These are phyloP conservation scores for Carpinus viminea DNA, from an alignment of 306 rosid genomes.

Conservation along the genomic window DNA sequence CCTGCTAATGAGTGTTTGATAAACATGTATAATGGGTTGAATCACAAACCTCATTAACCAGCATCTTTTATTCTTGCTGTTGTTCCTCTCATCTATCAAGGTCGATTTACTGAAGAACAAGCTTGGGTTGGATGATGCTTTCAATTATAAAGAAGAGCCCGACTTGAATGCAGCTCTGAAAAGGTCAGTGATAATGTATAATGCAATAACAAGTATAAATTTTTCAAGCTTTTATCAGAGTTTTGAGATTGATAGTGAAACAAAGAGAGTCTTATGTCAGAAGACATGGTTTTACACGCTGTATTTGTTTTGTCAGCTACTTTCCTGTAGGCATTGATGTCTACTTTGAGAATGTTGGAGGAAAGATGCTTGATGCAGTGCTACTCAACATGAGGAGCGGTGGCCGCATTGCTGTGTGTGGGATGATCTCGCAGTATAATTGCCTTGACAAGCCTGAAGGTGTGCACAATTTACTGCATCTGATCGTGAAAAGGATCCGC, in stretches of 20 bases:
- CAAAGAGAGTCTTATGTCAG: no score
- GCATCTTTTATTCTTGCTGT: background rate
- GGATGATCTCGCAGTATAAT: constrained; percentile 47
- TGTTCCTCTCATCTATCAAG: background rate
- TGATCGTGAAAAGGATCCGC: constrained; percentile 3
- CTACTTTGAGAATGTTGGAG: constrained; percentile 37
- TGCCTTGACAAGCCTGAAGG: constrained; percentile 30
- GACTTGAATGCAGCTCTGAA: constrained; percentile 36
- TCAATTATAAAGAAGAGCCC: constrained; percentile 40
- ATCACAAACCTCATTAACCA: background rate
- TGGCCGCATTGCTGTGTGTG: constrained; percentile 36
- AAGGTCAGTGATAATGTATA: background rate
- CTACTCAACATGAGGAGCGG: constrained; percentile 28
- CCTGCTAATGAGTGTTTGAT: background rate
- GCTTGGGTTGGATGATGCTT: constrained; percentile 34
- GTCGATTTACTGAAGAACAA: constrained; percentile 34
- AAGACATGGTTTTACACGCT: background rate
- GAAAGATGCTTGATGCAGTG: constrained; percentile 40
- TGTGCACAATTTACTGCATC: constrained; percentile 17
- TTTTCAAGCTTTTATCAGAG: background rate
- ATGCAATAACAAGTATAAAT: background rate
- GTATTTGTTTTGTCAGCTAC: constrained; percentile 10
- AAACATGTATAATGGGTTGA: no score
- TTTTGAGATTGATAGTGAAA: background rate
- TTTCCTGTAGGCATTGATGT: constrained; percentile 28